Base-by-base conservation (phyloP, 192 early-diverging fungal species). In the Entrophospora sp. region DNA sequence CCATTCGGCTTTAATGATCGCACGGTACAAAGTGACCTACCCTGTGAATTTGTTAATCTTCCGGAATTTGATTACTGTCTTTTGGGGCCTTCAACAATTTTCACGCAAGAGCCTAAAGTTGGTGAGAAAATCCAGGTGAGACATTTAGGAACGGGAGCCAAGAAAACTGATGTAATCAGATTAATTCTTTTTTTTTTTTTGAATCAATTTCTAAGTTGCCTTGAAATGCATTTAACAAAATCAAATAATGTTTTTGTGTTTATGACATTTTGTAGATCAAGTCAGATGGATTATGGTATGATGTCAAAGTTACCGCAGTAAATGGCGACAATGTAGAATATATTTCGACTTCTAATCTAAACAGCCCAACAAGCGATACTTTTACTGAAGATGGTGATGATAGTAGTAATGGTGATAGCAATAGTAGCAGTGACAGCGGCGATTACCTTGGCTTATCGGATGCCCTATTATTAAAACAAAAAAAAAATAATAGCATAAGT, bases 101-200 rank as follows among this genome's bases (percentile, higher is more conserved):
- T 64, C 35, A 64, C 18, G 10, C 61, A 49, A 20, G 61, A 64
- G 52, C 61, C 61, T 49, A 64, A 43, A 43, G 4, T 64, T 43
- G 61, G 38, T 12, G 61, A 64, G 13, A 64, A 64, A 34, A 64
- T 64, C 12, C 61, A 64, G 61, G 61, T 64, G 42, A 43, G 43
- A 16, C 0, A 64, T 48, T 32, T 42, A 20, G 37, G 32, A 42
- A 24, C 14, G 34, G 32, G n/a, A n/a, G n/a, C n/a, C n/a, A n/a
- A n/a, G n/a, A n/a, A n/a, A n/a, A n/a, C n/a, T n/a, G n/a, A n/a
- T n/a, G n/a, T n/a, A n/a, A n/a, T n/a, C n/a, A n/a, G n/a, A n/a
- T n/a, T n/a, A n/a, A n/a, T n/a, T n/a, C n/a, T n/a, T n/a, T n/a
- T n/a, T n/a, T n/a, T n/a, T n/a, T n/a, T n/a, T n/a, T n/a, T n/a